phyloP scores from a whole-genome alignment of 495 filamentous ascomycete genomes.

The Penicillium antarcticum region DNA sequence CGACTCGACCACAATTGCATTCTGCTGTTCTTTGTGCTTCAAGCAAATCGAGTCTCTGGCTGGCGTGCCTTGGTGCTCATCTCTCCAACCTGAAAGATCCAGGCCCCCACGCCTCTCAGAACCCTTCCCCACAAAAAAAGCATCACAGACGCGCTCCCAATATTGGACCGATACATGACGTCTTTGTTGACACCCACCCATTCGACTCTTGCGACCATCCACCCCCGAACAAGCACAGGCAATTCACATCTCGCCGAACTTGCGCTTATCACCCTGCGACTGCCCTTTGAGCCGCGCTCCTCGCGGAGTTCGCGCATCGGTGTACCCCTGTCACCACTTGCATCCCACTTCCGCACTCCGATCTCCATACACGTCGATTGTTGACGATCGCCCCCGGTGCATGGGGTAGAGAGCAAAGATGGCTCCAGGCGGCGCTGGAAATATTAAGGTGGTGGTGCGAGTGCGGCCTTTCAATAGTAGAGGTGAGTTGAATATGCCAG shows the following conservation, averaged over 20 bases:
- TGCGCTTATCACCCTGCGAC: constrained; percentile 10
- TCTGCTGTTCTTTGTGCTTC: constrained; percentile 13
- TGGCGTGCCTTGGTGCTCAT: constrained; percentile 1
- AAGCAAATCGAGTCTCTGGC: constrained; percentile 2
- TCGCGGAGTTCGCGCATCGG: constrained; percentile 39
- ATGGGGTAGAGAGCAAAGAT: constrained; percentile 50
- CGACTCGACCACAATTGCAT: constrained; percentile 18
- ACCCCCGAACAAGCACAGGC: constrained; percentile 8
- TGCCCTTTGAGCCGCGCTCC: constrained; percentile 31
- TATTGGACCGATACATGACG: constrained; percentile 37
- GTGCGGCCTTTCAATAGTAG: constrained; percentile 86
- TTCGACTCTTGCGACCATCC: constrained; percentile 14
- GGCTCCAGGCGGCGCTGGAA: constrained; percentile 81
- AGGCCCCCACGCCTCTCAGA: not conserved
- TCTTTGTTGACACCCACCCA: constrained; percentile 40
- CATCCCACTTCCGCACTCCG: constrained; percentile 10
- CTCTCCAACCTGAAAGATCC: not conserved
- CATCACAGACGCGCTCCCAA: constrained; percentile 25
- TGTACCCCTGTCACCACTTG: constrained; percentile 26
- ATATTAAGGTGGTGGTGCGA: constrained; percentile 99
- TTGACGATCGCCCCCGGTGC: constrained; percentile 21
- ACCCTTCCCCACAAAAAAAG: constrained; percentile 14
- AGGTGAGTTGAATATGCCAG: constrained; percentile 56
- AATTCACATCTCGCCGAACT: not conserved
- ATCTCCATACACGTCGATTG: constrained; percentile 10